Conservation (phyloP, 306 rosid species). For the Fagus crenata region DNA sequence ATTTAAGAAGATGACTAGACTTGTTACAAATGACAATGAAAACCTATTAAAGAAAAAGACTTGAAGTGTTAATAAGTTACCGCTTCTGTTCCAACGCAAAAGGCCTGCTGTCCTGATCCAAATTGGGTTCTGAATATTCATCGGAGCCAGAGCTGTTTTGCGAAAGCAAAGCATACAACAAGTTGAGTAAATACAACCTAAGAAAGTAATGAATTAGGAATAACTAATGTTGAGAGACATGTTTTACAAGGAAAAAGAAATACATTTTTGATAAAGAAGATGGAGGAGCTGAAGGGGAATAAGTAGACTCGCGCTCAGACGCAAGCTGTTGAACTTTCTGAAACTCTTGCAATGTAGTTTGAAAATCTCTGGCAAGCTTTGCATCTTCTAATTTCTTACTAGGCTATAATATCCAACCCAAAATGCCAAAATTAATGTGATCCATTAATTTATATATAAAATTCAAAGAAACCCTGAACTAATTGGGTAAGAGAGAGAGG, state of each 20-base stretch:
- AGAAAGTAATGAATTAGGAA: not conserved
- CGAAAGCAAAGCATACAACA: slow-evolving; percentile 18
- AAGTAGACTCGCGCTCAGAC: slow-evolving; percentile 69
- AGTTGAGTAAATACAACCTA: slow-evolving; percentile 5
- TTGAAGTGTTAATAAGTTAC: slow-evolving; percentile 36
- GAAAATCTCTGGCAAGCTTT: slow-evolving; percentile 79
- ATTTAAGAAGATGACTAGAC: not conserved
- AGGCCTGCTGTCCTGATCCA: slow-evolving; percentile 59
- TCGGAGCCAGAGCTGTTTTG: slow-evolving; percentile 48
- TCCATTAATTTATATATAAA: too few species aligned
- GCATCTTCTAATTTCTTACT: slow-evolving; percentile 70
- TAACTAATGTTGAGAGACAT: not conserved
- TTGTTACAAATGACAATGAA: not conserved
- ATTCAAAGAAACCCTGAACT: too few species aligned
- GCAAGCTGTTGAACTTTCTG: slow-evolving; percentile 79
- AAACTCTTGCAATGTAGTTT: slow-evolving; percentile 67
- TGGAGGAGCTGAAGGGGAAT: slow-evolving; percentile 45
- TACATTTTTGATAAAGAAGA: slow-evolving; percentile 44
- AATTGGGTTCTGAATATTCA: slow-evolving; percentile 35
- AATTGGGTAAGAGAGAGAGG: not conserved
- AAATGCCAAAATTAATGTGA: not conserved
- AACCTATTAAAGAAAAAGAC: slow-evolving; percentile 3
- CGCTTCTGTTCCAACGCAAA: slow-evolving; percentile 56
- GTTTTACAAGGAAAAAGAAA: not conserved
- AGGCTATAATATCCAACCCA: slow-evolving; percentile 35